Evolutionary conservation across 1,139 yeast species (phyloP).

Genomic region (Saccharomyces hybrid): DNA sequence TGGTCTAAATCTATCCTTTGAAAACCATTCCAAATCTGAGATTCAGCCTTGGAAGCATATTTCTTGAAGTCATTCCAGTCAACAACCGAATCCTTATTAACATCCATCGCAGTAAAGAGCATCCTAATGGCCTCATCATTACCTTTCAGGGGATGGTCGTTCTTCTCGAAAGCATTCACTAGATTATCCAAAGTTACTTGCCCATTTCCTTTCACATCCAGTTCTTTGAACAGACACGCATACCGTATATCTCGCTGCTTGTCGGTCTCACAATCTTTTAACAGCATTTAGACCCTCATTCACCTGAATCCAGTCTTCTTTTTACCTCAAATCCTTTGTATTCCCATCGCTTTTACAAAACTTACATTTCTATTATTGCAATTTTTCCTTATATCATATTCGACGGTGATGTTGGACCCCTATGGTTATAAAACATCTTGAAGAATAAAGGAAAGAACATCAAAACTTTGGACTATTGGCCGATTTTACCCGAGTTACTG

Average conservation of each 20-base stretch:
- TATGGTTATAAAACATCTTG: not conserved
- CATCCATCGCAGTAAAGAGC: constrained; percentile 51
- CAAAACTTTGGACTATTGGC: not conserved
- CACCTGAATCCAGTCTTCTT: not conserved
- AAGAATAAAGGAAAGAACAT: not conserved
- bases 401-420: not conserved
- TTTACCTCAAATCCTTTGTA: not conserved
- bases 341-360: not conserved
- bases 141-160: constrained; percentile 61
- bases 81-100: constrained; percentile 48
- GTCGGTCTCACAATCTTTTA: constrained; percentile 10
- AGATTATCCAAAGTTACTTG: constrained; percentile 50
- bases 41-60: constrained; percentile 57
- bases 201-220: constrained; percentile 51
- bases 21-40: constrained; percentile 66
- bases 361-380: not conserved
- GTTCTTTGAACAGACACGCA: constrained; percentile 34
- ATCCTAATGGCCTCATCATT: constrained; percentile 53
- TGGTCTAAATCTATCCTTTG: constrained; percentile 61
- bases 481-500: not conserved
- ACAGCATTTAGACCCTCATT: constrained; percentile 10
- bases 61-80: constrained; percentile 56
- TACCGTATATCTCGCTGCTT: constrained; percentile 20
- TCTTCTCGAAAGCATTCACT: constrained; percentile 43
- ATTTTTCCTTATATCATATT: not conserved